Conservation (phyloP, 345 rosid genomes). For the Linum trigynum region DNA sequence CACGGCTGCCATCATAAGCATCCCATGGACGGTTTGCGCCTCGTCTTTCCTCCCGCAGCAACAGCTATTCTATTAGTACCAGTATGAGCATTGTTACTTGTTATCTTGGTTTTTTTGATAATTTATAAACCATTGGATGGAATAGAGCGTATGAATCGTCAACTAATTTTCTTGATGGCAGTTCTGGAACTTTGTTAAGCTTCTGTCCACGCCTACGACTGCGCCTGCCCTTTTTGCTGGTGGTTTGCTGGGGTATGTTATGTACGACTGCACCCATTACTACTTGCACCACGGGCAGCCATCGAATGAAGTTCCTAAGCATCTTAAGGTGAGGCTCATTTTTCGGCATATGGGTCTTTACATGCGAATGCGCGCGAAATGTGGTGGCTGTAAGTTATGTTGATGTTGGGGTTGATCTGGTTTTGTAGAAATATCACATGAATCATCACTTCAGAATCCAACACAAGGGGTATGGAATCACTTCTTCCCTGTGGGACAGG, state of each 20-base stretch:
- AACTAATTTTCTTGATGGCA: slow-evolving; percentile 13
- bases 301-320: slow-evolving; percentile 35
- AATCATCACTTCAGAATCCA: slow-evolving; percentile 93
- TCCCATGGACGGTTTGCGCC: slow-evolving; percentile 83
- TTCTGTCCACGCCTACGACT: slow-evolving; percentile 53
- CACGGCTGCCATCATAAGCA: slow-evolving; percentile 93
- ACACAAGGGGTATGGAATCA: slow-evolving; percentile 79
- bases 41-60: slow-evolving; percentile 82
- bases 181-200: slow-evolving; percentile 66
- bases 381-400: not conserved
- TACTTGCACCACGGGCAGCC: slow-evolving; percentile 97
- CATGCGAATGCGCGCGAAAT: not conserved
- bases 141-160: not conserved
- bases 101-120: not conserved
- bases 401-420: not conserved
- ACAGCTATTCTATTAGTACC: slow-evolving; percentile 57
- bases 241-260: slow-evolving; percentile 79
- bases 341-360: not conserved
- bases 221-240: slow-evolving; percentile 85
- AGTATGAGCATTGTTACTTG: slow-evolving; percentile 26
- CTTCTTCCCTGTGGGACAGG: slow-evolving; percentile 81
- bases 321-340: slow-evolving; percentile 52
- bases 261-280: slow-evolving; percentile 84
- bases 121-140: too few species aligned
- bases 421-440: slow-evolving; percentile 77